Percentiles rank a stretch among this genome's conserved stretches.
Evolutionary conservation across 805 yeast genomes (phyloP).

Genomic region (Pichia ethanolica): DNA sequence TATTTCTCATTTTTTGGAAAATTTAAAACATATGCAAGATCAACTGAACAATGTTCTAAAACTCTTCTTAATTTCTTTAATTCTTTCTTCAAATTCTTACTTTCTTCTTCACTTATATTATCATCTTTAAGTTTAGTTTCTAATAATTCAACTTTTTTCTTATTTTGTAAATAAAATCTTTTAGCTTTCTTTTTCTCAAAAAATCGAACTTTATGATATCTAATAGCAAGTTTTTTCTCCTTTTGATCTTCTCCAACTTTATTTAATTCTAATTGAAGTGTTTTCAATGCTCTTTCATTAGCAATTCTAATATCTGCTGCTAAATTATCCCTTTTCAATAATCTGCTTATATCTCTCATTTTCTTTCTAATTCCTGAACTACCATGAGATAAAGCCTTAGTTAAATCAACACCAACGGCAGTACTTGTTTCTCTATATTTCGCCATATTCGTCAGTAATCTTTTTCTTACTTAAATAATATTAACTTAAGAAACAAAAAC

Average conservation of each 20-base stretch:
- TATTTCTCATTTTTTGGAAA: conserved; percentile 79
- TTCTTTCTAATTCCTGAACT: conserved; percentile 64
- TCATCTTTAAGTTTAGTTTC: conserved; percentile 15
- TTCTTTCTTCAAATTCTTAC: conserved; percentile 22
- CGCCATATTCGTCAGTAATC: conserved; percentile 1
- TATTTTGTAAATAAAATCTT: conserved; percentile 54
- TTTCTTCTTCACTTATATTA: conserved; percentile 14
- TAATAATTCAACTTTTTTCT: conserved; percentile 31
- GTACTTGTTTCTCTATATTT: conserved; percentile 5
- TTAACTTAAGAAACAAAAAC: no score
- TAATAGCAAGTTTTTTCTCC: conserved; percentile 43
- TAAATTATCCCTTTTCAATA: conserved; percentile 47
- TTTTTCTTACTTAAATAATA: no score
- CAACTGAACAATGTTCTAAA: conserved; percentile 53
- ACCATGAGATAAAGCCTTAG: conserved; percentile 25
- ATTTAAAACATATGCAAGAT: conserved; percentile 64
- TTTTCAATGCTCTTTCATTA: conserved; percentile 40
- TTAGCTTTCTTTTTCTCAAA: conserved; percentile 84
- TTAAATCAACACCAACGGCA: conserved; percentile 21
- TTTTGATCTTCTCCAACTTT: conserved; percentile 33
- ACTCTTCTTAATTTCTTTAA: conserved; percentile 37
- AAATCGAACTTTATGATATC: conserved; percentile 89
- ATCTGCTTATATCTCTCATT: conserved; percentile 78
- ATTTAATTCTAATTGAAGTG: conserved; percentile 39
- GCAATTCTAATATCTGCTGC: conserved; percentile 48